Evolutionary conservation across 2,329 filamentous ascomycete genomes (phyloP), one percentile per base, ranked within the genome.

Genomic region (Pseudopithomyces maydicus): DNA sequence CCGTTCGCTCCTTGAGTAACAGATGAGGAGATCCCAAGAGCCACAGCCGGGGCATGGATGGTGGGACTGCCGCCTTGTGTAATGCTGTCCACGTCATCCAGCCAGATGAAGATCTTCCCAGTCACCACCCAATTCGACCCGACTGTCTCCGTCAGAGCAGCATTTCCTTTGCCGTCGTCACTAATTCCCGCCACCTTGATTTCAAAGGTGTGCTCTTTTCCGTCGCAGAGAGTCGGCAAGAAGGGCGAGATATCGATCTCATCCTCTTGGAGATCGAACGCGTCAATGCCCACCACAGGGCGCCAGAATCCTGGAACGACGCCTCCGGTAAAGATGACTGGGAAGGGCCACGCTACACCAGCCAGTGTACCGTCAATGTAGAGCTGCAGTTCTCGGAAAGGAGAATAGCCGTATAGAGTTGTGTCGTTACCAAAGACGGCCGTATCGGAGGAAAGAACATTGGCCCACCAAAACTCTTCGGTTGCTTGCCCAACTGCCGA

Each of bases 381-480:
- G 0, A 95, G 78, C 65, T 93, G 90, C 1, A 95, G 82, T 76
- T 96, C 91, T 20, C 91, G 86, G 72, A 90, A 94, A 0, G 90
- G 86, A 5, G 88, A 88, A 65, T 85, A 86, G 0, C 90, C 91
- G 22, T 85, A 85, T 0, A 92, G 79, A 1, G 77, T 75, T 12
- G 85, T 86, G 3, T 82, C 81, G 1, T 76, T 73, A 4, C 81
- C 78, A 69, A 93, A 94, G 3, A 83, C 82, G 35, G 81, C 61
- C 3, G 80, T 80, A 61, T 88, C 83, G 10, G 84, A 84, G 42
- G 88, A 82, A 2, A 89, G 83, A 1, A 92, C 87, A 68, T 94
- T 94, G 55, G 83, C 85, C 87, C 90, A 95, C 90, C 91, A 96
- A 68, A 94, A 94, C 72, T 96, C 91, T 76, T 95, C 91, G 15